These are phyloP conservation scores for Clavaria fumosa DNA, from an alignment of 768 basidiomycete species.

Conservation along the genomic window DNA sequence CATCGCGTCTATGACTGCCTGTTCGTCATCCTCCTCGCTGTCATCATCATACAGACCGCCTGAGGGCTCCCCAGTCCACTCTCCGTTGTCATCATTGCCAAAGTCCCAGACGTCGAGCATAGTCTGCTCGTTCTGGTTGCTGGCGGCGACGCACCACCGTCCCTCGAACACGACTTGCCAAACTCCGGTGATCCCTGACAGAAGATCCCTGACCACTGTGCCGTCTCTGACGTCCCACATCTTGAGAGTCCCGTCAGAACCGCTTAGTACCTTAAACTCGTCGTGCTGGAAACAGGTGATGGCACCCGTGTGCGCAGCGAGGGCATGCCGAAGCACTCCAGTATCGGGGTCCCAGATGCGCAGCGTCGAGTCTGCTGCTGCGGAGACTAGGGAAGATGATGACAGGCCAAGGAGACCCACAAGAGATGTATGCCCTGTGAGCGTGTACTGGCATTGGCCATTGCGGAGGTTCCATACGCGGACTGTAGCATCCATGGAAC, in stretches of 20 bases:
- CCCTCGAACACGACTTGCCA: slow-evolving; percentile 98
- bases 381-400: slow-evolving; percentile 82
- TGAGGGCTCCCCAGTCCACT: slow-evolving; percentile 69
- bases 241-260: slow-evolving; percentile 91
- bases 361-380: slow-evolving; percentile 90
- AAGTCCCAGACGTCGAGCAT: slow-evolving; percentile 88
- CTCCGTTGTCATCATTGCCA: slow-evolving; percentile 58
- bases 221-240: slow-evolving; percentile 96
- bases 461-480: slow-evolving; percentile 84
- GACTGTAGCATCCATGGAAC: slow-evolving; percentile 96
- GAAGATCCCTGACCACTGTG: slow-evolving; percentile 67
- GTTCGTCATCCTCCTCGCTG: slow-evolving; percentile 29
- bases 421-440: slow-evolving; percentile 87
- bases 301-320: slow-evolving; percentile 89
- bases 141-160: slow-evolving; percentile 88
- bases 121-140: slow-evolving; percentile 62
- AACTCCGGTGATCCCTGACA: slow-evolving; percentile 85
- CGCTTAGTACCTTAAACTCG: slow-evolving; percentile 91
- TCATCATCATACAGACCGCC: slow-evolving; percentile 63
- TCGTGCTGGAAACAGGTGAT: slow-evolving; percentile 99
- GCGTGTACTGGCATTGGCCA: slow-evolving; percentile 63
- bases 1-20: slow-evolving; percentile 46
- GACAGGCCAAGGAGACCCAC: slow-evolving; percentile 89
- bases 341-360: slow-evolving; percentile 88
- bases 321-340: slow-evolving; percentile 63